Conservation (phyloP, 2,329 filamentous ascomycete species). For the Epichloe elymi region DNA sequence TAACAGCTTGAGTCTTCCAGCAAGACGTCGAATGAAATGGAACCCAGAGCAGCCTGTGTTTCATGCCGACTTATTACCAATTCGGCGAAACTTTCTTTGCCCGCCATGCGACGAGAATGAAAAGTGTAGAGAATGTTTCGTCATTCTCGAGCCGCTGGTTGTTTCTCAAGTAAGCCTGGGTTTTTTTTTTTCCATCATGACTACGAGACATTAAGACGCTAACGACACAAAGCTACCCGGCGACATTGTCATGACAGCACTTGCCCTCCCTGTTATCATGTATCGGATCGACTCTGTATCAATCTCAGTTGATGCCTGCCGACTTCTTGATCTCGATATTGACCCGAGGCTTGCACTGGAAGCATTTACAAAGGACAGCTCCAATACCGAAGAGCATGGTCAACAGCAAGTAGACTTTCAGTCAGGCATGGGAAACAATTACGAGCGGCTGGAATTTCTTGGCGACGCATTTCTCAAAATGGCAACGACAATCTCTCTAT, state of each 20-base stretch:
- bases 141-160: slow-evolving; percentile 64
- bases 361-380: slow-evolving; percentile 83
- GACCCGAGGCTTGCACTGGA: slow-evolving; percentile 63
- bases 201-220: background rate
- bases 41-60: slow-evolving; percentile 68
- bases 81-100: slow-evolving; percentile 76
- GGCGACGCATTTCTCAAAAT: slow-evolving; percentile 94
- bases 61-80: slow-evolving; percentile 56
- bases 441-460: slow-evolving; percentile 86
- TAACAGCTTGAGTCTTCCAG: slow-evolving; percentile 57
- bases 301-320: slow-evolving; percentile 64
- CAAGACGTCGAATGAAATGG: slow-evolving; percentile 38
- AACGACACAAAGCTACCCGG: slow-evolving; percentile 44
- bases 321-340: slow-evolving; percentile 50
- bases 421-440: slow-evolving; percentile 82
- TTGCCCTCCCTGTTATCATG: slow-evolving; percentile 72
- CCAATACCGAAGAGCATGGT: slow-evolving; percentile 63
- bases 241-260: slow-evolving; percentile 56
- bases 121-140: slow-evolving; percentile 37
- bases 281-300: slow-evolving; percentile 71
- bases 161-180: slow-evolving; percentile 56
- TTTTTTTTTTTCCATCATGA: too few relatives aligned
- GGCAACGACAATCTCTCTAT: slow-evolving; percentile 82
- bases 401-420: slow-evolving; percentile 60
- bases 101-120: slow-evolving; percentile 40